These are phyloP conservation scores for Apostasia shenzhenica DNA, from an alignment of 106 monocot species.

Conservation along the genomic window DNA sequence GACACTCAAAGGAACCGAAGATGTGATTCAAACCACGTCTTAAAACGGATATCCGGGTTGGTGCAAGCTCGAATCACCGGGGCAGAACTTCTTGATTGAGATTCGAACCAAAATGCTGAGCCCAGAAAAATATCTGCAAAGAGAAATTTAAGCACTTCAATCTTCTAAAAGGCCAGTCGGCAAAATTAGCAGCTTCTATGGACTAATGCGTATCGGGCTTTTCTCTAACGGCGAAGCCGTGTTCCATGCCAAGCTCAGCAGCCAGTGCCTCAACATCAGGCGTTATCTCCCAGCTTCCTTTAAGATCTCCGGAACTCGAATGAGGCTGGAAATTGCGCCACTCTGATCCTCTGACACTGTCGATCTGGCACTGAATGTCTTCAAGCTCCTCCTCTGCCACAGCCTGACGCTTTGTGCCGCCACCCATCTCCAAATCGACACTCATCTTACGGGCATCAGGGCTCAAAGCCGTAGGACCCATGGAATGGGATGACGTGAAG, in stretches of 20 bases:
- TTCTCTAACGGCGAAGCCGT: conserved; percentile 19
- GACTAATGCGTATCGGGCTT: background rate
- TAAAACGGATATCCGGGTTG: no score
- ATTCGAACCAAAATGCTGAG: no score
- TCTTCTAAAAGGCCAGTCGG: no score
- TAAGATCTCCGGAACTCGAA: conserved; percentile 11
- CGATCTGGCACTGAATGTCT: conserved; percentile 58
- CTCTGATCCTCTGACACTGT: conserved; percentile 22
- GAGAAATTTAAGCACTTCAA: no score
- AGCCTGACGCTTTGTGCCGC: conserved; percentile 23
- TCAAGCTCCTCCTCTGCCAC: conserved; percentile 49
- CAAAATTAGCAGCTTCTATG: no score
- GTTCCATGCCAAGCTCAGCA: conserved; percentile 31
- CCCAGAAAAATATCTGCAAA: no score
- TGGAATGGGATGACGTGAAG: conserved; percentile 28
- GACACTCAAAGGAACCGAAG: no score
- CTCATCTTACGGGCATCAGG: conserved; percentile 27
- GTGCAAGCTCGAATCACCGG: no score
- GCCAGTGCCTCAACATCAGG: conserved; percentile 26
- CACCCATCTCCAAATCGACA: conserved; percentile 44
- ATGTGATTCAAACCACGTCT: no score
- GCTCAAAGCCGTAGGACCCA: conserved; percentile 10
- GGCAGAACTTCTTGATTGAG: no score
- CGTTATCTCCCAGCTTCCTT: conserved; percentile 29
- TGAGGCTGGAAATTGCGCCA: conserved; percentile 23